Evolutionary conservation across 2,329 filamentous ascomycete species (phyloP), one percentile per base, ranked within the genome.

Genomic region (Lasiodiplodia sp.): DNA sequence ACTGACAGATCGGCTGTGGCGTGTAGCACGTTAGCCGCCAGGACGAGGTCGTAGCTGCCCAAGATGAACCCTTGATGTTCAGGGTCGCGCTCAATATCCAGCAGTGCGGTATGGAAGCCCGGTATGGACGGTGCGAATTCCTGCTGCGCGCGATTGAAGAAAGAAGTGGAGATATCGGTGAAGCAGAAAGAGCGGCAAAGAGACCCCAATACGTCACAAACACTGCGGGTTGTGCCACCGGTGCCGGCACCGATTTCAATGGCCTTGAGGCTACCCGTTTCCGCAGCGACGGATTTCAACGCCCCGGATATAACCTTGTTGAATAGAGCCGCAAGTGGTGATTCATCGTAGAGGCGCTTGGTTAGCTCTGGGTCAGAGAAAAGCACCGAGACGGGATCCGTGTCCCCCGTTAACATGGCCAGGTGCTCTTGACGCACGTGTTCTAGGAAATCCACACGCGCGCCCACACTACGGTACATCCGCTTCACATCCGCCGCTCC

Each of bases 111-210:
- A n/a, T n/a, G 21, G 21, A 51, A 51, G 7, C 47, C 47, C 47
- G 47, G 47, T 21, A 51, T 21, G 3, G 47, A 10, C n/a, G 18
- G 18, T 10, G 18, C 47, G n/a, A 51, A 51, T 38, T 31, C 37
- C 8, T 47, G 25, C 53, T 52, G 66, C 1, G 52, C 49, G 51
- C 38, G 53, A 14, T 40, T 40, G 63, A 75, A 73, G 66, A 74
- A 73, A 0, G 55, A 69, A 1, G 72, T 5, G 4, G 72, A 74
- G 10, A 75, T 70, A 51, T 75, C 73, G 2, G 74, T 75, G 65
- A 66, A 74, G 10, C 47, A 51, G 47, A 51, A 51, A 2, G 47
- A 51, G n/a, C 47, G 47, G 47, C 47, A 51, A 12, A 51, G 47
- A 3, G 47, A 51, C 18, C 14, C 4, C 47, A 51, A 10, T 6